phyloP scores from a whole-genome alignment of 306 rosid species.

The Quercus variabilis region DNA sequence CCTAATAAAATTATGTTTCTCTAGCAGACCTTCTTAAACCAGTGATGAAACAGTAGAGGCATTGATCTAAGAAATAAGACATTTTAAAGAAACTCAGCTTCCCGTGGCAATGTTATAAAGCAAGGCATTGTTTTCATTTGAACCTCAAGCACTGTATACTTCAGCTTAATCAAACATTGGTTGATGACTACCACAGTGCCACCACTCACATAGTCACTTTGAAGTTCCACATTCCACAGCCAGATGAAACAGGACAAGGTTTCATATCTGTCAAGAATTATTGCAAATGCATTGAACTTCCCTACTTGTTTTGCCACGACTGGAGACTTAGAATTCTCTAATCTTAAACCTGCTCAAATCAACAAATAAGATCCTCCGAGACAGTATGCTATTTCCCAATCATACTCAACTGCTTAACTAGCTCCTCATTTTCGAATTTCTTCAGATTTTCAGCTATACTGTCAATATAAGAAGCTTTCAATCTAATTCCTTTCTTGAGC shows the following conservation, averaged over 20 bases:
- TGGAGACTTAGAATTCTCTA: neutral
- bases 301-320: neutral
- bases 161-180: neutral
- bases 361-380: neutral
- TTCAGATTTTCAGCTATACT: slow-evolving; percentile 31
- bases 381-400: slow-evolving; percentile 1
- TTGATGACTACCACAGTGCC: neutral
- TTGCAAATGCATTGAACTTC: neutral
- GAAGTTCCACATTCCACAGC: neutral
- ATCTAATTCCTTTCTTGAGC: slow-evolving; percentile 54
- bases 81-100: neutral
- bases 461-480: slow-evolving; percentile 37
- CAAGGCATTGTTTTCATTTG: neutral
- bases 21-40: too few relatives aligned
- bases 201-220: neutral
- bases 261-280: neutral
- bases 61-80: neutral
- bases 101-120: neutral
- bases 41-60: neutral
- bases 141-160: neutral
- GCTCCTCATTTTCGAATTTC: slow-evolving; percentile 47
- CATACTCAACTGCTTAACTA: slow-evolving; percentile 37
- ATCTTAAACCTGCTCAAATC: neutral
- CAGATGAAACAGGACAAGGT: neutral
- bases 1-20: too few relatives aligned